Evolutionary conservation across 805 yeast genomes (phyloP).

Genomic region (Ogataea allantospora): DNA sequence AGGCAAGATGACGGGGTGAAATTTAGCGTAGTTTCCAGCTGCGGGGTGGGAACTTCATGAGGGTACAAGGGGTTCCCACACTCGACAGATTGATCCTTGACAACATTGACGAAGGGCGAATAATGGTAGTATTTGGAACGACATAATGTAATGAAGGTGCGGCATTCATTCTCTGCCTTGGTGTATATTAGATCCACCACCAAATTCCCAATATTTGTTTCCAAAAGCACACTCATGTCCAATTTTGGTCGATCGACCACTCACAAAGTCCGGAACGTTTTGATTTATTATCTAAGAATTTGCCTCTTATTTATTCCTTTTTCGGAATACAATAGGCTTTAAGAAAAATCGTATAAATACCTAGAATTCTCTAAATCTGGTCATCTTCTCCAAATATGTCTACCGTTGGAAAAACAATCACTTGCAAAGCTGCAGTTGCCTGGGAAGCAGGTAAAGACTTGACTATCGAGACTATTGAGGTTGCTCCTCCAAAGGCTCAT

Average conservation of each 20-base stretch:
- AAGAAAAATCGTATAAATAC: background rate
- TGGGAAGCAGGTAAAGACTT: conserved; percentile 86
- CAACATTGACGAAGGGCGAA: conserved; percentile 47
- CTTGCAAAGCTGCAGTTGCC: conserved; percentile 95
- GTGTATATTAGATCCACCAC: conserved; percentile 47
- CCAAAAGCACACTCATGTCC: conserved; percentile 43
- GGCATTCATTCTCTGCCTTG: conserved; percentile 38
- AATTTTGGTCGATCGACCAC: conserved; percentile 5
- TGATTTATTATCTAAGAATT: background rate
- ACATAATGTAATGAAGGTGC: conserved; percentile 55
- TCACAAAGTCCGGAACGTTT: background rate
- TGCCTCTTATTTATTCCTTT: conserved; percentile 13
- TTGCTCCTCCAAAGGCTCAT: conserved; percentile 92
- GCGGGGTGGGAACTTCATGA: conserved; percentile 5
- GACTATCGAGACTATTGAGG: conserved; percentile 82
- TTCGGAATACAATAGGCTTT: conserved; percentile 23
- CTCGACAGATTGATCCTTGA: conserved; percentile 38
- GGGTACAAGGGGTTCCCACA: conserved; percentile 47
- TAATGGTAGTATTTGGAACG: conserved; percentile 50
- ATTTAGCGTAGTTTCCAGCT: conserved; percentile 3
- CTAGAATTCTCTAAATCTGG: conserved; percentile 1
- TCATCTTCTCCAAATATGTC: conserved; percentile 23
- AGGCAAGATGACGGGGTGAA: conserved; percentile 22
- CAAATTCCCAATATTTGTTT: conserved; percentile 44
- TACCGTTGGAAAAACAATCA: conserved; percentile 46